Base-by-base conservation (phyloP, 1,139 yeast genomes). In the Ashbya aceris region DNA sequence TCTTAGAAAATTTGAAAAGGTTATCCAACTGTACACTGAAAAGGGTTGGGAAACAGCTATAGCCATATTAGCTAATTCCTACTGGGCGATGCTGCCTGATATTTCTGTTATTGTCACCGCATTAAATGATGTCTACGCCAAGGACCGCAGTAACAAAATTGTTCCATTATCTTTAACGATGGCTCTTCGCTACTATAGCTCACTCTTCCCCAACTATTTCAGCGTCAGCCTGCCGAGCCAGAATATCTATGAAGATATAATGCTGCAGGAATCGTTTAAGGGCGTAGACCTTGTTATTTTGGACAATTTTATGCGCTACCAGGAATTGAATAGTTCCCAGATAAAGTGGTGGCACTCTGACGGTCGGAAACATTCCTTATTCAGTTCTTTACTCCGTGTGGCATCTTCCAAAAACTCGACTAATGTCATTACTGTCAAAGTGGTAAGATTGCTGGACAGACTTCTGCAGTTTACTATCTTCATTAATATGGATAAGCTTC, bases 341-440 rank as follows among this genome's bases (percentile, higher is more conserved):
- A 54, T 63, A 20, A 81, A 82, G 70, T 83, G 91, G 89, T 80
- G 83, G 73, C 77, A 72, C 48, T 60, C 70, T 23, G 61, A 69
- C 3, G 65, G 63, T 3, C 54, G 58, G 2, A 60, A 62, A 2
- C 65, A 68, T 45, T 76, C 86, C 0, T 66, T 81, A 42, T 82
- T 83, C 54, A 73, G 84, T 0, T 72, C 75, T 10, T 63, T 84
- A 44, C 52, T 82, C 35, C 71, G 74, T 48, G 63, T 83, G 32
- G 68, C 74, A 1, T 61, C 69, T 1, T 53, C 59, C 12, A 60
- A 60, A 34, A 56, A 61, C 1, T 48, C 65, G 8, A 61, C 67
- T 2, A 49, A 52, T n/a, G 38, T 60, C 7, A 48, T 60, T 8
- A 45, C 62, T 7, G 33, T 47, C 2, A 73, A 71, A 48, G 64